phyloP scores from a whole-genome alignment of 345 rosid species.

The Atalantia buxifolia region DNA sequence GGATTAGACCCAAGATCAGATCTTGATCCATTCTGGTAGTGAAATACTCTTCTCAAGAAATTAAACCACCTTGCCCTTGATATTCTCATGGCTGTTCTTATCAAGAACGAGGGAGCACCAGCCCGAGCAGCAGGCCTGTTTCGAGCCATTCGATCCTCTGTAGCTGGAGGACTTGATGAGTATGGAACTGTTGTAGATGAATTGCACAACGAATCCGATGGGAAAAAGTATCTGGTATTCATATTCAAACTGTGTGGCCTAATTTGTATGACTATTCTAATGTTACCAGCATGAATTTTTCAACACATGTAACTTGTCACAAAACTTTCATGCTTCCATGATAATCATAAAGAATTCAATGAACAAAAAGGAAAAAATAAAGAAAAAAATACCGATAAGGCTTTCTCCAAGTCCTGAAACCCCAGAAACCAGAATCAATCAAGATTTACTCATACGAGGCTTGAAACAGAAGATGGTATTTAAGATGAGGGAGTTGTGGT shows the following conservation, averaged over 20 bases:
- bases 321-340: constrained; percentile 16
- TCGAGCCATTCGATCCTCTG: constrained; percentile 29
- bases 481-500: constrained; percentile 19
- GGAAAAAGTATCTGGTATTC: constrained; percentile 57
- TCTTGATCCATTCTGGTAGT: constrained; percentile 88
- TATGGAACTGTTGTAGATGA: constrained; percentile 36
- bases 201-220: constrained; percentile 43
- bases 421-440: constrained; percentile 6
- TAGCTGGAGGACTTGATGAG: constrained; percentile 42
- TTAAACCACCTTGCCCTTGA: constrained; percentile 94
- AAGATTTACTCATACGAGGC: not conserved
- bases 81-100: constrained; percentile 71
- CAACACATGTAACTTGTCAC: not conserved
- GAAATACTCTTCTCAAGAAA: constrained; percentile 93
- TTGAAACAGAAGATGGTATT: constrained; percentile 22
- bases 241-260: constrained; percentile 20
- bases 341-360: constrained; percentile 18
- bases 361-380: constrained; percentile 15
- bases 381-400: not conserved
- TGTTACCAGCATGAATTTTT: not conserved
- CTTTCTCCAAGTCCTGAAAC: not conserved
- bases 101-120: constrained; percentile 39
- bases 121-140: constrained; percentile 44
- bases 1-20: constrained; percentile 91
- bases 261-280: not conserved